A percentile compares a stretch with the other conserved stretches of the same genome.
Conservation (phyloP, 805 yeast genomes). For the Pichia deserticola region DNA sequence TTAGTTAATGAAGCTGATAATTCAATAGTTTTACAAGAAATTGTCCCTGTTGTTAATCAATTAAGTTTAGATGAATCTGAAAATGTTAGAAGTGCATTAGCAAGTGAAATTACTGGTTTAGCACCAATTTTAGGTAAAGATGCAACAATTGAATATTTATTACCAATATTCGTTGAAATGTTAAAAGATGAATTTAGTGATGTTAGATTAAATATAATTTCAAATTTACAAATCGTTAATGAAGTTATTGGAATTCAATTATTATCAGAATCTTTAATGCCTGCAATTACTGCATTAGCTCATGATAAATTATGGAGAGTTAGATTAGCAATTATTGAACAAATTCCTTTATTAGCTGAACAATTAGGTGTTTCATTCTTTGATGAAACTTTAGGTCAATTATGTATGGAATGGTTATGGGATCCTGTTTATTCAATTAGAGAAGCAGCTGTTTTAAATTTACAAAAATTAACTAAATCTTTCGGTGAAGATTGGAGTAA, state of each 20-base stretch:
- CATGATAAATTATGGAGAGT: slow-evolving; percentile 98
- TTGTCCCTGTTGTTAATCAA: slow-evolving; percentile 77
- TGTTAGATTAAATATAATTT: slow-evolving; percentile 88
- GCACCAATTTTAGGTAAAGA: slow-evolving; percentile 84
- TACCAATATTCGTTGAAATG: slow-evolving; percentile 90
- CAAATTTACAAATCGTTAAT: slow-evolving; percentile 85
- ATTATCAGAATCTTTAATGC: slow-evolving; percentile 78
- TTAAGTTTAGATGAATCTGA: slow-evolving; percentile 89
- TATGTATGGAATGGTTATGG: slow-evolving; percentile 98
- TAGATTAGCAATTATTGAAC: slow-evolving; percentile 91
- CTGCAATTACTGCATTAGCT: slow-evolving; percentile 93
- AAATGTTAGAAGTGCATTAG: slow-evolving; percentile 87
- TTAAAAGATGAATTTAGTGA: slow-evolving; percentile 95
- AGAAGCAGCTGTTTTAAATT: slow-evolving; percentile 87
- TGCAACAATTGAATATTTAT: slow-evolving; percentile 67
- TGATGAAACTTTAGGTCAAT: slow-evolving; percentile 81
- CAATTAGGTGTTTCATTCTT: slow-evolving; percentile 92
- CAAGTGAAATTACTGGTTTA: slow-evolving; percentile 77
- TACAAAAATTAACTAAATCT: slow-evolving; percentile 70
- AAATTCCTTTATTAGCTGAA: slow-evolving; percentile 88
- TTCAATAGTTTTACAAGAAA: slow-evolving; percentile 52
- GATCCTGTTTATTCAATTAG: slow-evolving; percentile 95
- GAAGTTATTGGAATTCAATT: slow-evolving; percentile 89
- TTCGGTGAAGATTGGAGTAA: slow-evolving; percentile 96
- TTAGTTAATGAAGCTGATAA: slow-evolving; percentile 36